phyloP scores from a whole-genome alignment of 1,139 yeast genomes.

The Tardiomyces depauwii region DNA sequence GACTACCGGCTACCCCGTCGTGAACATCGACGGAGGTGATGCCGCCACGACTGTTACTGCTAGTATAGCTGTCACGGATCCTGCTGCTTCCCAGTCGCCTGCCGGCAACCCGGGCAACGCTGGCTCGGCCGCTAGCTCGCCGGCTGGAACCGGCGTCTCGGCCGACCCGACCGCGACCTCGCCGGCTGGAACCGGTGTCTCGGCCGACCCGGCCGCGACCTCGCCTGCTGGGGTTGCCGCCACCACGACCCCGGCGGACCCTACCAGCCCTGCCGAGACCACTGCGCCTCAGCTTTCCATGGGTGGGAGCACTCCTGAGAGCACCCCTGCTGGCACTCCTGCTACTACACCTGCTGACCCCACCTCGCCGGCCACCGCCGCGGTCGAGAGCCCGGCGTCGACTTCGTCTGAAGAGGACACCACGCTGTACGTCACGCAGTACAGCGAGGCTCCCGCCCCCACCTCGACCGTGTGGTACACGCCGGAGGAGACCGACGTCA shows the following conservation, averaged over 20 bases:
- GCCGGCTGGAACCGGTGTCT: not conserved
- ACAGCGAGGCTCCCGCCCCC: not conserved
- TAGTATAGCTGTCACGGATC: constrained; percentile 2
- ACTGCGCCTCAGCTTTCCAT: too few species aligned
- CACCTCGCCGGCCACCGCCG: constrained; percentile 2
- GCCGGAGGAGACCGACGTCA: not conserved
- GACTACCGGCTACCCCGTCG: constrained; percentile 11
- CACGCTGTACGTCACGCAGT: not conserved
- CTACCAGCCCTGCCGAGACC: too few species aligned
- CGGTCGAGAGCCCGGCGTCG: not conserved
- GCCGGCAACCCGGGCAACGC: not conserved
- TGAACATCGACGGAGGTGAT: constrained; percentile 14
- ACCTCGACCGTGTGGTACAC: not conserved
- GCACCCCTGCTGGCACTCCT: too few species aligned
- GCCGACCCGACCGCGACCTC: not conserved
- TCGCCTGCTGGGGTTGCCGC: too few species aligned
- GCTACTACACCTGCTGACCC: too few species aligned
- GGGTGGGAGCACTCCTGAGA: too few species aligned
- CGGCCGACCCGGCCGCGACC: too few species aligned
- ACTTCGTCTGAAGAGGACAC: not conserved
- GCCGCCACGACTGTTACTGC: constrained; percentile 4
- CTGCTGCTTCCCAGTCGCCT: not conserved
- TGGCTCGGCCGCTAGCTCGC: not conserved
- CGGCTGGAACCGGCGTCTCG: not conserved
- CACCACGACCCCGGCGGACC: too few species aligned